Evolutionary conservation across 2,329 filamentous ascomycete genomes (phyloP).

Genomic region (Raffaelea ambrosiae): DNA sequence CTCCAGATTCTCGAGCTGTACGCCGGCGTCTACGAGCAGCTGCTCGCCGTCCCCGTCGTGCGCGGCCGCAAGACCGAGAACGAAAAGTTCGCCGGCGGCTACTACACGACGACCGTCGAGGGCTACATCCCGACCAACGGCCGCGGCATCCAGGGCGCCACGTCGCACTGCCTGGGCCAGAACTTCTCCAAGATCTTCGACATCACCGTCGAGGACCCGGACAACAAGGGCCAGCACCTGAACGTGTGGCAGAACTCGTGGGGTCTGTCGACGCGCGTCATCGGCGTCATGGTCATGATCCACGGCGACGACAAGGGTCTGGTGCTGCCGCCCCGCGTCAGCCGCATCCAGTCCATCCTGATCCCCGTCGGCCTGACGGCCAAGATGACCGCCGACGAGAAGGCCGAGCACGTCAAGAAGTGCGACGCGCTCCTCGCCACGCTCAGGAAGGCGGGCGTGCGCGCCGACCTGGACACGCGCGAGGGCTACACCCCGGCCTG

Average conservation of each 20-base stretch:
- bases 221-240: slow-evolving; percentile 68
- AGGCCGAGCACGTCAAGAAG: slow-evolving; percentile 65
- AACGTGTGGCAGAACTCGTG: slow-evolving; percentile 98
- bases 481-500: slow-evolving; percentile 91
- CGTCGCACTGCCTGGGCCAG: slow-evolving; percentile 89
- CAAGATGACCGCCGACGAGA: slow-evolving; percentile 74
- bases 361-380: slow-evolving; percentile 90
- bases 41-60: slow-evolving; percentile 90
- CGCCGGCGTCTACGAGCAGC: slow-evolving; percentile 82
- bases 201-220: slow-evolving; percentile 91
- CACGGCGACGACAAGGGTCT: slow-evolving; percentile 94
- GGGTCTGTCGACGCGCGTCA: slow-evolving; percentile 93
- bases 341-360: slow-evolving; percentile 77
- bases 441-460: slow-evolving; percentile 65
- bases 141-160: slow-evolving; percentile 92
- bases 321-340: slow-evolving; percentile 83
- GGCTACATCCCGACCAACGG: slow-evolving; percentile 95
- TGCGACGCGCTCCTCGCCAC: slow-evolving; percentile 61
- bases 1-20: slow-evolving; percentile 90
- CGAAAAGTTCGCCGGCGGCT: slow-evolving; percentile 94
- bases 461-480: slow-evolving; percentile 72
- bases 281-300: slow-evolving; percentile 98
- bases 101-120: slow-evolving; percentile 95
- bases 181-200: slow-evolving; percentile 99
- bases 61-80: slow-evolving; percentile 93